phyloP scores from a whole-genome alignment of 306 rosid species.

The Benincasa hispida region DNA sequence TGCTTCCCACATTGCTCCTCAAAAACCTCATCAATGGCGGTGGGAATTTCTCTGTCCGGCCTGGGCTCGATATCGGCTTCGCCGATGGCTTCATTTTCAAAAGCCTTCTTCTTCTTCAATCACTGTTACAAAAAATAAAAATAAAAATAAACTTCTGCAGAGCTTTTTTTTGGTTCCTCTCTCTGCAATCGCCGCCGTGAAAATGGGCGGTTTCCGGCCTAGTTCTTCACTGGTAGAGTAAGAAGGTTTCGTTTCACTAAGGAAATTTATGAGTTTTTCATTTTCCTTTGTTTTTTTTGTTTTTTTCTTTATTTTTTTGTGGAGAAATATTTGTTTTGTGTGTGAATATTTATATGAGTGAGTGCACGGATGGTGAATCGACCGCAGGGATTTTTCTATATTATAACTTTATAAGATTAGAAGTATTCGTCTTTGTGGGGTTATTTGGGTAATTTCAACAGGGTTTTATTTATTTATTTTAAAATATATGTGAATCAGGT shows the following conservation, averaged over 20 bases:
- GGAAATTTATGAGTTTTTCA: not conserved
- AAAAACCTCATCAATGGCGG: constrained; percentile 86
- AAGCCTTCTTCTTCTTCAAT: not conserved
- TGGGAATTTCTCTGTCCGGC: constrained; percentile 71
- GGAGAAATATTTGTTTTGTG: not conserved
- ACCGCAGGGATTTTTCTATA: constrained; percentile 17
- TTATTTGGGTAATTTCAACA: not conserved
- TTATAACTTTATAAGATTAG: constrained; percentile 11
- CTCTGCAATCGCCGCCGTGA: not conserved
- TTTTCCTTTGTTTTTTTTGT: not conserved
- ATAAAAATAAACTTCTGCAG: not conserved
- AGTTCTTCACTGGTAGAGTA: not conserved
- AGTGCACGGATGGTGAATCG: constrained; percentile 55
- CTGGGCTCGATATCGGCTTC: constrained; percentile 72
- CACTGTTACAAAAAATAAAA: not conserved
- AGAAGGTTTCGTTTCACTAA: not conserved
- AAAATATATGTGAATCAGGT: not conserved
- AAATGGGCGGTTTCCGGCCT: not conserved
- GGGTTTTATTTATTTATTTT: not conserved
- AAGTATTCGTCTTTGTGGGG: constrained; percentile 14
- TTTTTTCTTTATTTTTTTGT: not conserved
- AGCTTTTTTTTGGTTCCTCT: not conserved
- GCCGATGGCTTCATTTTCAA: constrained; percentile 43
- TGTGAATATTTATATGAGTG: not conserved
- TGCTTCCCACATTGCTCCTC: constrained; percentile 51